These are phyloP conservation scores for Biscogniauxia mediterranea DNA, from an alignment of 2,329 filamentous ascomycete species.

Conservation along the genomic window DNA sequence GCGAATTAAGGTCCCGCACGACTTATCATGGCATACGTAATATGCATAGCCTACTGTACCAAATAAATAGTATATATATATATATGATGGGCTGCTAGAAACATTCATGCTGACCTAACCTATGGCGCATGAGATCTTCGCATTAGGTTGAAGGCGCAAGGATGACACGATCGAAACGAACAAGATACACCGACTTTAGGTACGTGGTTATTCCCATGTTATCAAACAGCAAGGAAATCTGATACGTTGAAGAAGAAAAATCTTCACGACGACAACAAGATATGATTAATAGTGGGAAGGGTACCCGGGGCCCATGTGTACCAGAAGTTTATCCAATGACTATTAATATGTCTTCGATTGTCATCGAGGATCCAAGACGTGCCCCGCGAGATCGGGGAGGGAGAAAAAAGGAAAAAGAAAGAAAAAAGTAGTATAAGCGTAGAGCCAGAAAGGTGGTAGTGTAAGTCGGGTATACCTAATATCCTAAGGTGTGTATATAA, in stretches of 20 bases:
- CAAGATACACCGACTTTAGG: background rate
- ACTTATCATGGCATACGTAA: too few species aligned
- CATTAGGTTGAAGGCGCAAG: background rate
- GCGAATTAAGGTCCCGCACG: too few species aligned
- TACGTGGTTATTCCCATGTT: background rate
- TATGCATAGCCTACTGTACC: too few species aligned
- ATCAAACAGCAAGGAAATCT: too few species aligned
- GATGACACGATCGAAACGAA: background rate
- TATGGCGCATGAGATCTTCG: background rate
- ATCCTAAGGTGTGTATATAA: too few species aligned
- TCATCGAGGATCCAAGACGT: too few species aligned
- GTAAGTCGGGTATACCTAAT: too few species aligned
- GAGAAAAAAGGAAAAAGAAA: too few species aligned
- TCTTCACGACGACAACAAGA: background rate
- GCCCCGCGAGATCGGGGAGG: too few species aligned
- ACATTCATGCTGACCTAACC: background rate
- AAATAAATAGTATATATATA: too few species aligned
- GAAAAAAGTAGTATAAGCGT: too few species aligned
- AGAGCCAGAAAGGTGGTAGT: too few species aligned
- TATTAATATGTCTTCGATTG: background rate
- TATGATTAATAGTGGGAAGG: background rate
- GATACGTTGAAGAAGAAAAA: background rate
- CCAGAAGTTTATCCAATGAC: background rate
- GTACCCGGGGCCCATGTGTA: background rate
- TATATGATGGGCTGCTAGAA: background rate